phyloP scores from a whole-genome alignment of 148 eudicot genomes.

The Polygonum maritimum region DNA sequence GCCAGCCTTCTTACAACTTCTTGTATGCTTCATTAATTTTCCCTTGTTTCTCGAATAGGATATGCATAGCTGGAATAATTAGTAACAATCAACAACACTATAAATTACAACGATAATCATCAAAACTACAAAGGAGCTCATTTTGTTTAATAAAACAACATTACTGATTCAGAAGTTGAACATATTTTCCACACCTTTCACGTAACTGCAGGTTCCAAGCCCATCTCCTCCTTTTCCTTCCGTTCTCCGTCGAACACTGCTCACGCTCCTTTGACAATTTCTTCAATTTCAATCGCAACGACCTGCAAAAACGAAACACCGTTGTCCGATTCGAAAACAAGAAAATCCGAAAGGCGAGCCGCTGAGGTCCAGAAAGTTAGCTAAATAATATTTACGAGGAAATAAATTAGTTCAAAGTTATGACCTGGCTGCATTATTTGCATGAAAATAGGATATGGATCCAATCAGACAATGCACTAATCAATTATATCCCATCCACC shows the following conservation, averaged over 20 bases:
- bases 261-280: slow-evolving; percentile 51
- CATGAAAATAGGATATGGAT: not conserved
- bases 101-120: not conserved
- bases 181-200: slow-evolving; percentile 46
- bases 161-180: not conserved
- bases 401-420: no score
- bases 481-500: not conserved
- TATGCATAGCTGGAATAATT: slow-evolving; percentile 64
- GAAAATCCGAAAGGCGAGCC: not conserved
- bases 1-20: slow-evolving; percentile 94
- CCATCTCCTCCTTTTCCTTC: slow-evolving; percentile 77
- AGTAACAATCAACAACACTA: not conserved
- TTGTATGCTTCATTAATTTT: slow-evolving; percentile 97
- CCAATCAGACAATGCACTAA: not conserved
- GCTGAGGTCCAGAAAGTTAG: slow-evolving; percentile 12
- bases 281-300: slow-evolving; percentile 61
- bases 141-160: not conserved
- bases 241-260: slow-evolving; percentile 8
- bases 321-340: not conserved
- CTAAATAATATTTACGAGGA: no score
- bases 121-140: not conserved
- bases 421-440: not conserved
- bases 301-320: slow-evolving; percentile 22
- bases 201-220: slow-evolving; percentile 93
- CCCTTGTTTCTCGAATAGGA: slow-evolving; percentile 93